Evolutionary conservation across 2,329 filamentous ascomycete genomes (phyloP).

Genomic region (Teratosphaeriaceae sp.): DNA sequence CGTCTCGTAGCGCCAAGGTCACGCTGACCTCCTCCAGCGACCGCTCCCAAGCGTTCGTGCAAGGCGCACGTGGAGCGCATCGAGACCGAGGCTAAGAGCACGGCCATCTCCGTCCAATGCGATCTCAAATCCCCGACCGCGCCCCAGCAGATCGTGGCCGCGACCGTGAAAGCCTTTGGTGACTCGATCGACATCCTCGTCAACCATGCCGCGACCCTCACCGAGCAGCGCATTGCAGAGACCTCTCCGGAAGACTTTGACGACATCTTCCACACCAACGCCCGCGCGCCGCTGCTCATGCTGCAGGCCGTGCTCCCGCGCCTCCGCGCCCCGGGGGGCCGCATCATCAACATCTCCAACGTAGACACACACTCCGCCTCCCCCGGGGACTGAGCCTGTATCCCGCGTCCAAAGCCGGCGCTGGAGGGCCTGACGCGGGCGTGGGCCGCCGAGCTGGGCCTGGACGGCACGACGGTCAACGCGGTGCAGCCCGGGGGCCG

Average conservation of each 20-base stretch:
- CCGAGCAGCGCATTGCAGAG: constrained; percentile 23
- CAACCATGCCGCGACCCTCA: constrained; percentile 34
- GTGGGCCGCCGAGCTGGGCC: constrained; percentile 54
- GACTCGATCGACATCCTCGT: constrained; percentile 37
- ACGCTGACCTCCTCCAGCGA: constrained; percentile 38
- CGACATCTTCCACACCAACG: constrained; percentile 51
- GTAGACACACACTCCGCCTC: constrained; percentile 46
- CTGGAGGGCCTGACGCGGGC: constrained; percentile 54
- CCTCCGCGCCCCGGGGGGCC: constrained; percentile 39
- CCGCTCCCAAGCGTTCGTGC: constrained; percentile 28
- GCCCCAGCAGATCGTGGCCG: constrained; percentile 32
- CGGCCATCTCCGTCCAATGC: constrained; percentile 33
- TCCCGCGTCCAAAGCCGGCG: constrained; percentile 52
- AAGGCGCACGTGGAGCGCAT: constrained; percentile 32
- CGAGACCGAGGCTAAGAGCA: constrained; percentile 27
- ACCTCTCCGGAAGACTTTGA: constrained; percentile 47
- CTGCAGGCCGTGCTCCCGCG: constrained; percentile 48
- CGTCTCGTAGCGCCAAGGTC: constrained; percentile 41
- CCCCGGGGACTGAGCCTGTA: constrained; percentile 45
- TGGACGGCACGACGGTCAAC: constrained; percentile 54
- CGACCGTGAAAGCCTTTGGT: constrained; percentile 32
- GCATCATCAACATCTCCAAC: constrained; percentile 56
- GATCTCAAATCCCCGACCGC: constrained; percentile 33
- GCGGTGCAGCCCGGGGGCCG: constrained; percentile 52
- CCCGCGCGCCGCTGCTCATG: constrained; percentile 49